Base-by-base conservation (phyloP, 176 grass and related monocot species). In the Oryza punctata region DNA sequence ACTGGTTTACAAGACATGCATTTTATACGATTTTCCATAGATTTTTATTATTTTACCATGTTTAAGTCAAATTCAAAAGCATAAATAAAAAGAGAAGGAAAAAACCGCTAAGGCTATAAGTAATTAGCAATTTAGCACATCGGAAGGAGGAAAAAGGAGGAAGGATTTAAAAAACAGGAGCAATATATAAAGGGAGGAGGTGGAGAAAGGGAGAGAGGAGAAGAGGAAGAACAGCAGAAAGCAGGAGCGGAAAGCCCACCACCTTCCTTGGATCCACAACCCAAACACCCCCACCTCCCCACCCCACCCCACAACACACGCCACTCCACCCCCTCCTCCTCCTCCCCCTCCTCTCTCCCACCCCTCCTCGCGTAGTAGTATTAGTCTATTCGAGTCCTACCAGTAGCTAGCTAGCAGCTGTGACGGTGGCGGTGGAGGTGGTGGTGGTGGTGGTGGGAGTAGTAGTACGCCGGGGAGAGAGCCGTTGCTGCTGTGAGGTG, bases 251-350 rank as follows among this genome's bases (percentile, higher is more conserved):
- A 85, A 87, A 90, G 88, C 69, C 80, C 89, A 90, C 80, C 84
- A 80, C 84, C 89, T 86, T 90, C 79, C 88, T 90, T 83, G 89
- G 89, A 90, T 90, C 89, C 89, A 71, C 85, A 84, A 84, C 84
- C 84, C 78, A 27, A 52, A 23, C 69, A 37, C 67, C 76, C 35
- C 37, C 37, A 38, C 37, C 37, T 29, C 28, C 32, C 32, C n/a
- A 32, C 37, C 77, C 61, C 69, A 33, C 37, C 76, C 23, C 66
- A 28, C 66, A 57, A 28, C 66, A 57, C 32, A 76, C 30, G 30
- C 30, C 50, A 7, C n/a, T 43, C 9, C 75, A 11, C 21, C 59
- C 5, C 75, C n/a, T n/a, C n/a, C n/a, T n/a, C 16, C 10, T 11
- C 30, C 61, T 37, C 70, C 28, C n/a, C 12, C 7, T 47, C 41